A percentile compares a stretch with the other conserved stretches of the same genome.
Conservation (phyloP, 2,329 filamentous ascomycete genomes). For the Stachybotrys chlorohalonatus region DNA sequence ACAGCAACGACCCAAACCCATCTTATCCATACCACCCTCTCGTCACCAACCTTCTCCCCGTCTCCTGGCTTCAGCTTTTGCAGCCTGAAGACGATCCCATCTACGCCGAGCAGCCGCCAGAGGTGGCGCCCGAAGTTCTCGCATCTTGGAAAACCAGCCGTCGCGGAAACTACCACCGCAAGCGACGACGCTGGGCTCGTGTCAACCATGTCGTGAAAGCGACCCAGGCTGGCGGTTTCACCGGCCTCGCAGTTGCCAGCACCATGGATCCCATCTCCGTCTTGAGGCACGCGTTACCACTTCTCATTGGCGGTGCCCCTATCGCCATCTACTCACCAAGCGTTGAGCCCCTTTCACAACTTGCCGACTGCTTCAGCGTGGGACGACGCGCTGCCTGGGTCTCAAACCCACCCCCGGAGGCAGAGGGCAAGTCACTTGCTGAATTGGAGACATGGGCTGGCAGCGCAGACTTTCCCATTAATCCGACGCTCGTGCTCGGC, state of each 20-base stretch:
- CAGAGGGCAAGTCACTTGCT: constrained; percentile 31
- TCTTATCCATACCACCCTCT: constrained; percentile 64
- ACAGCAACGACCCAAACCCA: constrained; percentile 54
- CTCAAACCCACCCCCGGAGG: constrained; percentile 37
- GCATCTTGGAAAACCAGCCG: constrained; percentile 70
- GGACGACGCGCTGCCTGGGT: constrained; percentile 70
- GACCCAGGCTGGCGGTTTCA: constrained; percentile 66
- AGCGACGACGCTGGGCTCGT: constrained; percentile 73
- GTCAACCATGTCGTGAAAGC: constrained; percentile 65
- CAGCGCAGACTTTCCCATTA: constrained; percentile 73
- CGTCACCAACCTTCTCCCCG: constrained; percentile 66
- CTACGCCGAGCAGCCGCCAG: constrained; percentile 58
- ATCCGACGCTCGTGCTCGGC: constrained; percentile 75
- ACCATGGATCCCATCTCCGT: constrained; percentile 74
- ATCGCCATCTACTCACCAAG: constrained; percentile 79
- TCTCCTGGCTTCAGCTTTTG: constrained; percentile 89
- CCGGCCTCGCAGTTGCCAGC: constrained; percentile 74
- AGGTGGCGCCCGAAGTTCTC: constrained; percentile 51
- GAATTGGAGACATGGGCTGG: constrained; percentile 49
- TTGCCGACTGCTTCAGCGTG: constrained; percentile 80
- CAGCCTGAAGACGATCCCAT: constrained; percentile 65
- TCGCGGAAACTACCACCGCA: constrained; percentile 78
- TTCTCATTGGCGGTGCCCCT: constrained; percentile 74
- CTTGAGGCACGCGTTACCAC: constrained; percentile 64
- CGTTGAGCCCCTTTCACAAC: constrained; percentile 66